These are phyloP conservation scores for Hsuehochloa calcarea DNA, from an alignment of 176 grass and related monocot species.

Conservation along the genomic window DNA sequence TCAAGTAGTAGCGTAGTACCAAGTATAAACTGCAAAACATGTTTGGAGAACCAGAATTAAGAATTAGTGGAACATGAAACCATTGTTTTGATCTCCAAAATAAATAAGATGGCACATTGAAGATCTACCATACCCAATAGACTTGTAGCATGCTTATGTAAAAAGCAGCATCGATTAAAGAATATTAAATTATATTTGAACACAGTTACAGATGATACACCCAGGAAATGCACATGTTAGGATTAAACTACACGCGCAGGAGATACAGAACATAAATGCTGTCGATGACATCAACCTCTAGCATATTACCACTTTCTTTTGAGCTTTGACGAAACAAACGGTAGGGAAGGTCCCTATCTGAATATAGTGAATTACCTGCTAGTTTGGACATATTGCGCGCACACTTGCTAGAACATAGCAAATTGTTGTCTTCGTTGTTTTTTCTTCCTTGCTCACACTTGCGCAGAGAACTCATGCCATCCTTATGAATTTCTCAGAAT, in stretches of 20 bases:
- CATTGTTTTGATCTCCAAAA: not conserved
- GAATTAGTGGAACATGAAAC: not conserved
- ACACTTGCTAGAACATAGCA: not conserved
- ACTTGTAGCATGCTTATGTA: not conserved
- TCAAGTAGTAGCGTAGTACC: not conserved
- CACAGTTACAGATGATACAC: not conserved
- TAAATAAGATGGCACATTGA: not conserved
- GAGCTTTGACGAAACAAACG: not conserved
- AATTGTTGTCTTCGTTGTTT: not conserved
- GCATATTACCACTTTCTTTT: not conserved
- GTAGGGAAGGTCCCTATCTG: not conserved
- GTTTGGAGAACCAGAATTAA: not conserved
- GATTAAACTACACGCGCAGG: not conserved
- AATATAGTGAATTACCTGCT: not conserved
- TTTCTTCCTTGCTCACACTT: not conserved
- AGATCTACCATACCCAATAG: not conserved
- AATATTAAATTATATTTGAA: not conserved
- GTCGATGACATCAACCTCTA: not conserved
- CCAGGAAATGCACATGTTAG: not conserved
- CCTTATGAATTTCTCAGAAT: not conserved
- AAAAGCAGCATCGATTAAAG: not conserved
- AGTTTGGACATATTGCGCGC: not conserved
- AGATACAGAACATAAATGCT: not conserved
- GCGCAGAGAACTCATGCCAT: not conserved
- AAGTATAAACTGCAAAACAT: slow-evolving; percentile 29